Conservation (phyloP, 192 early-diverging fungal genomes). For the Spizellomyces sp. region DNA sequence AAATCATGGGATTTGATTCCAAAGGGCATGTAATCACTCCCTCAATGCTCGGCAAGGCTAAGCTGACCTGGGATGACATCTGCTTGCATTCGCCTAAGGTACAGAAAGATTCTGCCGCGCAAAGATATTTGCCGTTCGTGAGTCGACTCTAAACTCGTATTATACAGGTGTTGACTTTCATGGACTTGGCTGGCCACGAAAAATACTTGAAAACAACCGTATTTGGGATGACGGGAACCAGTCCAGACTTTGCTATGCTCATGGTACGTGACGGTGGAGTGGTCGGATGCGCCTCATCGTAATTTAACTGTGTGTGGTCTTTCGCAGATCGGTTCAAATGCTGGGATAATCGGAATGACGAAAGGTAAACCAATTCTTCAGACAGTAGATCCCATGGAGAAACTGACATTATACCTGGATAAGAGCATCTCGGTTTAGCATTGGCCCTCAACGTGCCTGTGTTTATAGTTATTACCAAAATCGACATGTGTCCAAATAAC, state of each 20-base stretch:
- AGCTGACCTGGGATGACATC: slow-evolving; percentile 82
- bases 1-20: slow-evolving; percentile 82
- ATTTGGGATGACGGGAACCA: slow-evolving; percentile 84
- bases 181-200: slow-evolving; percentile 88
- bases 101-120: neutral
- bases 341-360: slow-evolving; percentile 89
- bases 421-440: slow-evolving; percentile 79
- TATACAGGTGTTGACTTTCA: slow-evolving; percentile 72
- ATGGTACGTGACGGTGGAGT: slow-evolving; percentile 51
- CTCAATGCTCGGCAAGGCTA: slow-evolving; percentile 55
- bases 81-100: slow-evolving; percentile 73
- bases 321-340: slow-evolving; percentile 58
- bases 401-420: too few relatives aligned
- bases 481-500: slow-evolving; percentile 89
- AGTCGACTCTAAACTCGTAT: neutral
- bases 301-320: neutral
- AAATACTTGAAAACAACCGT: slow-evolving; percentile 91
- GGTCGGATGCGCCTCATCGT: neutral
- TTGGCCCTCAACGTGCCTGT: slow-evolving; percentile 79
- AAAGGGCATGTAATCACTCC: slow-evolving; percentile 67
- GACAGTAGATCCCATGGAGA: too few relatives aligned
- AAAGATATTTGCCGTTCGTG: neutral
- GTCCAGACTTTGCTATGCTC: slow-evolving; percentile 87
- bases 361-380: slow-evolving; percentile 42
- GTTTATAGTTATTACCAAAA: slow-evolving; percentile 85